Percentiles rank a stretch among this genome's conserved stretches.
Evolutionary conservation across 2,329 filamentous ascomycete species (phyloP).

Genomic region (Colletotrichum orchidophilum): DNA sequence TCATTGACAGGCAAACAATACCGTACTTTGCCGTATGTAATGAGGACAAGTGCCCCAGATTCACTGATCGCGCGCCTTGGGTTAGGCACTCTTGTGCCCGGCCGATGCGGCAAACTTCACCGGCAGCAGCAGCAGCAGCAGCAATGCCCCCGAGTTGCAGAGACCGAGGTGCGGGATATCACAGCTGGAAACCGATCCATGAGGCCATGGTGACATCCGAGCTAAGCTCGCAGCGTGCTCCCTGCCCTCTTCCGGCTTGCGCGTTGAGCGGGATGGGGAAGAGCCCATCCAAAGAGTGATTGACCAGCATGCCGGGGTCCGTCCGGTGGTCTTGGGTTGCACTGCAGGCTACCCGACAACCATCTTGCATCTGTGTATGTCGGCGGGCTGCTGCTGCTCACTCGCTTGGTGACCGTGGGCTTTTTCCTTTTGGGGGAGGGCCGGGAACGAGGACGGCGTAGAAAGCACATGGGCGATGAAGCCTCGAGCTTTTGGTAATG

Average conservation of each 20-base stretch:
- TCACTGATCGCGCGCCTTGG: not conserved
- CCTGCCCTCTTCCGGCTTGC: not conserved
- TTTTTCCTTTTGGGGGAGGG: not conserved
- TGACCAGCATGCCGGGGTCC: not conserved
- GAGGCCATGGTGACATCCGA: not conserved
- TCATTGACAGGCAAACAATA: not conserved
- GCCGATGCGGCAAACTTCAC: conserved; percentile 12
- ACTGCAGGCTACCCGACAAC: conserved; percentile 10
- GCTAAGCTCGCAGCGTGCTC: conserved; percentile 22
- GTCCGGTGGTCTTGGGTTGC: conserved; percentile 10
- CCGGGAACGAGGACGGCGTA: not conserved
- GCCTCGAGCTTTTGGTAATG: conserved; percentile 7
- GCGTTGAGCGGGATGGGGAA: not conserved
- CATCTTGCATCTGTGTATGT: conserved; percentile 7
- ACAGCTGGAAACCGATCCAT: not conserved
- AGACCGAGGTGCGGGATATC: conserved; percentile 4
- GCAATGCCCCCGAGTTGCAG: not conserved
- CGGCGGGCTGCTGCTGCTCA: not conserved
- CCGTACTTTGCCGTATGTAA: not conserved
- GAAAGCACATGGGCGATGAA: not conserved
- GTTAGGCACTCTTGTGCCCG: conserved; percentile 4
- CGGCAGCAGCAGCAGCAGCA: not conserved
- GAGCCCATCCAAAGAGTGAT: not conserved
- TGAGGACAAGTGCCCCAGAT: not conserved
- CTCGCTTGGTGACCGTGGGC: not conserved